A percentile compares a stretch with the other conserved stretches of the same genome.
These are phyloP conservation scores for Stemphylium lycopersici DNA, from an alignment of 2,329 filamentous ascomycete species.

Conservation along the genomic window DNA sequence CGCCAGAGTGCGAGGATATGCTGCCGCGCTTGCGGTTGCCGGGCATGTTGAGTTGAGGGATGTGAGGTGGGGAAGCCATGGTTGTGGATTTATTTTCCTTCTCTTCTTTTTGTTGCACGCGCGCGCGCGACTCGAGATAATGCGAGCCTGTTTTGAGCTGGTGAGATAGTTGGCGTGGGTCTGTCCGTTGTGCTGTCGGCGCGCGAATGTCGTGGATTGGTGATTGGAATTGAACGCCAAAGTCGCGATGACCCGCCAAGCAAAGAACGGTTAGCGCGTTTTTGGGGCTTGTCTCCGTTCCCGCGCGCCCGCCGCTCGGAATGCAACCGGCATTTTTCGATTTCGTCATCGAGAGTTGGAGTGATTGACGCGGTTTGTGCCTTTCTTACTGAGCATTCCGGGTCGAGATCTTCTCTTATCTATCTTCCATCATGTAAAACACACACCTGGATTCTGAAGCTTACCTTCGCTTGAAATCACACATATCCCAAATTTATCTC, in stretches of 20 bases:
- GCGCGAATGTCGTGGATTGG: neutral
- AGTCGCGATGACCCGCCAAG: constrained; percentile 7
- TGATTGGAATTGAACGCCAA: neutral
- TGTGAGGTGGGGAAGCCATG: constrained; percentile 66
- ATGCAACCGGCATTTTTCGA: constrained; percentile 16
- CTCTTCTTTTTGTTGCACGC: neutral
- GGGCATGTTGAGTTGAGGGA: constrained; percentile 58
- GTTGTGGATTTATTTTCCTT: constrained; percentile 36
- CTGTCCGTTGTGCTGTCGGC: neutral
- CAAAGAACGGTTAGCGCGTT: constrained; percentile 15
- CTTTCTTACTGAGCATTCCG: too few species aligned
- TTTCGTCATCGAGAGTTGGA: constrained; percentile 35
- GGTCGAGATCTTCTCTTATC: too few species aligned
- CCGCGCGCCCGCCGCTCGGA: constrained; percentile 7
- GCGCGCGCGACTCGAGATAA: neutral
- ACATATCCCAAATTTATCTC: too few species aligned
- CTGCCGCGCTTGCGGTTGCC: constrained; percentile 74
- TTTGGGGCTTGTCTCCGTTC: constrained; percentile 3
- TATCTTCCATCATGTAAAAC: too few species aligned
- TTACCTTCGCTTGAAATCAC: too few species aligned
- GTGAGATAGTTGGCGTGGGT: neutral
- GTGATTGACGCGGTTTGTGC: too few species aligned
- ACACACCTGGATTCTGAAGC: too few species aligned
- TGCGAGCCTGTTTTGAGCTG: neutral
- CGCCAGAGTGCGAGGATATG: constrained; percentile 56